These are phyloP conservation scores for Ophiocordyceps sinensis DNA, from an alignment of 2,329 filamentous ascomycete species.

Conservation along the genomic window DNA sequence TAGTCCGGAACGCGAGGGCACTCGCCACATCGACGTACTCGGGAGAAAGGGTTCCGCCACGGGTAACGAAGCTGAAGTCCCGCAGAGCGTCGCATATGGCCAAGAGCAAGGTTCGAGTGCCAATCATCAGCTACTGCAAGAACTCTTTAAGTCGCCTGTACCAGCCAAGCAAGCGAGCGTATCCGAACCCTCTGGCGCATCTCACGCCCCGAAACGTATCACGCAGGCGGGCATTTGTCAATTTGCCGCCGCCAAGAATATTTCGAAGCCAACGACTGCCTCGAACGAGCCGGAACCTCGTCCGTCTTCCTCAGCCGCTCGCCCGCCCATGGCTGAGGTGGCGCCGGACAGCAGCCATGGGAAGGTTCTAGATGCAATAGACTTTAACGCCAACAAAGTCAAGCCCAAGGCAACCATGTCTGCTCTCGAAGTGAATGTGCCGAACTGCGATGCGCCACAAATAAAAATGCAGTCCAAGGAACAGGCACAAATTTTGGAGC, in stretches of 20 bases:
- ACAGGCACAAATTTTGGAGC: slow-evolving; percentile 16
- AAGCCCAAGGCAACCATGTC: slow-evolving; percentile 3
- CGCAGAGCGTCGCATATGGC: background rate
- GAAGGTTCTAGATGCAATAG: slow-evolving; percentile 17
- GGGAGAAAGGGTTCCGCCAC: slow-evolving; percentile 30
- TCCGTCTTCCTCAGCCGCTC: background rate
- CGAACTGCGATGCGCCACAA: slow-evolving; percentile 3
- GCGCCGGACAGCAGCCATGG: slow-evolving; percentile 23
- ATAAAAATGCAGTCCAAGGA: slow-evolving; percentile 7
- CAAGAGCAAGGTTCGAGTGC: slow-evolving; percentile 10
- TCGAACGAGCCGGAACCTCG: background rate
- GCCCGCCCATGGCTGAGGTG: slow-evolving; percentile 10
- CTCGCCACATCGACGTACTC: slow-evolving; percentile 35
- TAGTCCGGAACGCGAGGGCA: slow-evolving; percentile 55
- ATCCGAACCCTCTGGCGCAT: slow-evolving; percentile 1
- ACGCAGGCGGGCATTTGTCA: background rate
- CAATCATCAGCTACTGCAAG: slow-evolving; percentile 31
- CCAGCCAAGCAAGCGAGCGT: slow-evolving; percentile 6
- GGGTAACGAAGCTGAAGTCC: background rate
- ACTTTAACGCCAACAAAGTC: slow-evolving; percentile 16
- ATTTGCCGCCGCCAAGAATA: background rate
- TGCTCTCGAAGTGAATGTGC: slow-evolving; percentile 1
- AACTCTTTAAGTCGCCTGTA: slow-evolving; percentile 20
- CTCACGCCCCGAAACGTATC: slow-evolving; percentile 1
- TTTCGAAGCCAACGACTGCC: background rate